Evolutionary conservation across 768 basidiomycete species (phyloP).

Genomic region (Psilocybe azurescens): DNA sequence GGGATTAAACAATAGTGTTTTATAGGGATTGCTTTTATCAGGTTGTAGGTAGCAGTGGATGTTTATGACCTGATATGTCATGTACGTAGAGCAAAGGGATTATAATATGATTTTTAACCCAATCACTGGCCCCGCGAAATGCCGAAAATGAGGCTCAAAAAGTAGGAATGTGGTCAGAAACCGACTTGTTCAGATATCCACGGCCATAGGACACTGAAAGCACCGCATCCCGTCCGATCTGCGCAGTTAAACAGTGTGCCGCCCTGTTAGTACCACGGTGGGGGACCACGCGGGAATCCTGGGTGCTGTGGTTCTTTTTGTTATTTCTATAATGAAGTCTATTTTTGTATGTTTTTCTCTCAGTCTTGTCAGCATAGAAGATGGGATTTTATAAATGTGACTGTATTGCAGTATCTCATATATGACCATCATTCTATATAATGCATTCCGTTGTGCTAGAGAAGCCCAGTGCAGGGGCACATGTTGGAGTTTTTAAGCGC

Average conservation of each 20-base stretch:
- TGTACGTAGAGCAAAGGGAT: neutral
- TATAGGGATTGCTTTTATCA: neutral
- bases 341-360: neutral
- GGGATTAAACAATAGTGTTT: constrained; percentile 51
- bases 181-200: constrained; percentile 31
- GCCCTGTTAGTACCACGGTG: constrained; percentile 71
- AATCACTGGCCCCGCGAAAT: neutral
- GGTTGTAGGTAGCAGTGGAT: too few species aligned
- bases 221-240: constrained; percentile 66
- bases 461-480: too few species aligned
- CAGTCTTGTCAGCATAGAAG: neutral
- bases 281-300: constrained; percentile 69
- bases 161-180: constrained; percentile 1
- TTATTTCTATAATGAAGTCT: constrained; percentile 3
- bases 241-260: constrained; percentile 67
- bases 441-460: too few species aligned
- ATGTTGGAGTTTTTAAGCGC: too few species aligned
- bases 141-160: neutral
- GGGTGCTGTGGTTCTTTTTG: constrained; percentile 51
- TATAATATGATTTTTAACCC: neutral
- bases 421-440: too few species aligned
- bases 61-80: too few species aligned
- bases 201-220: constrained; percentile 57
- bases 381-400: too few species aligned
- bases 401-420: too few species aligned